Conservation (phyloP, 306 rosid genomes). For the Dryas alaskensis region DNA sequence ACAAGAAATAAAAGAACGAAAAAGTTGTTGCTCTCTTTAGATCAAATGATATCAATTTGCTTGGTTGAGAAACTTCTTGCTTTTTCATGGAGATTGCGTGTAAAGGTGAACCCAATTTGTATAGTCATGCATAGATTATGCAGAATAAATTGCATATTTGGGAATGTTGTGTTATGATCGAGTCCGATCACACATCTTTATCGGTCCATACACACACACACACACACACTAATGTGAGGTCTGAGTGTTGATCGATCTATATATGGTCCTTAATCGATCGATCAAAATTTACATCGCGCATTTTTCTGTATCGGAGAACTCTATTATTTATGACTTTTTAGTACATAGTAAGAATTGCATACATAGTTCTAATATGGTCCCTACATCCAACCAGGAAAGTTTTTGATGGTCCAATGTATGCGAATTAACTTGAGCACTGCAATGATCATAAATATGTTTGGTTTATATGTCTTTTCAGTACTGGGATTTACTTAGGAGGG, state of each 20-base stretch:
- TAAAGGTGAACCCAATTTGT: conserved; percentile 26
- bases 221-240: no score
- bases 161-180: background rate
- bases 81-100: conserved; percentile 27
- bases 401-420: conserved; percentile 7
- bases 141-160: conserved; percentile 15
- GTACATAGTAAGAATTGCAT: no score
- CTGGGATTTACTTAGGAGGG: background rate
- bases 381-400: conserved; percentile 16
- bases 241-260: no score
- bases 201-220: no score
- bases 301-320: no score
- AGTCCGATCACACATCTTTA: no score
- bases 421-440: background rate
- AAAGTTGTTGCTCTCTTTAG: conserved; percentile 5
- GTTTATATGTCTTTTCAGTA: background rate
- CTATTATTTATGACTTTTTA: no score
- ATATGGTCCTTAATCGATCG: no score
- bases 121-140: conserved; percentile 24
- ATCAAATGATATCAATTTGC: conserved; percentile 22
- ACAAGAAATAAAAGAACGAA: background rate
- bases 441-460: conserved; percentile 21
- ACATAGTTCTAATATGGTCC: conserved; percentile 28
- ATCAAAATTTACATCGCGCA: no score
- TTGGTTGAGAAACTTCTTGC: conserved; percentile 39